phyloP scores from a whole-genome alignment of 2,329 filamentous ascomycete species.

The Helotiales sp. region DNA sequence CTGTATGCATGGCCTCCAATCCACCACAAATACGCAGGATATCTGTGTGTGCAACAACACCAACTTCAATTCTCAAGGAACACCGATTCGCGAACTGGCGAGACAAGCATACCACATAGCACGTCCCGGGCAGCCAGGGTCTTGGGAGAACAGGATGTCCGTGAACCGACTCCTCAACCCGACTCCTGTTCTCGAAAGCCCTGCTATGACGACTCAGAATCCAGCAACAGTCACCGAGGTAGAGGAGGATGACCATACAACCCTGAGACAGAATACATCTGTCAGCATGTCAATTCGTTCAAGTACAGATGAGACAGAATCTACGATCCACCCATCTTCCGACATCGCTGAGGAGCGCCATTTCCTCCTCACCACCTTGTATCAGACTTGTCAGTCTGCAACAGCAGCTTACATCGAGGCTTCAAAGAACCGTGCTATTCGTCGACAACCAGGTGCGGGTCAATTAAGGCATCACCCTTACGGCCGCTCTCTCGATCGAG shows the following conservation, averaged over 20 bases:
- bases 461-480: constrained; percentile 11
- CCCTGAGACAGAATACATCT: background rate
- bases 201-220: background rate
- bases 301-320: constrained; percentile 1
- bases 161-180: constrained; percentile 9
- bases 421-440: background rate
- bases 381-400: constrained; percentile 23
- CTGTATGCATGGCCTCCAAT: background rate
- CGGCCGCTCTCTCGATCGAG: background rate
- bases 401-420: constrained; percentile 9
- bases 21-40: background rate
- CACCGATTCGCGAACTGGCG: background rate
- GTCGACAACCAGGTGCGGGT: background rate
- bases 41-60: constrained; percentile 1
- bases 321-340: constrained; percentile 8
- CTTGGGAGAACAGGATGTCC: constrained; percentile 1
- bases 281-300: constrained; percentile 2
- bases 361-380: constrained; percentile 19
- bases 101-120: background rate
- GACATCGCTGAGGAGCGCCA: constrained; percentile 13
- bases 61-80: background rate
- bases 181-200: background rate
- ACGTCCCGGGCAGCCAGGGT: constrained; percentile 4
- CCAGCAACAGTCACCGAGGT: background rate
- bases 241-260: background rate